These are phyloP conservation scores for Metschnikowia dekortorum DNA, from an alignment of 805 yeast species.

Conservation along the genomic window DNA sequence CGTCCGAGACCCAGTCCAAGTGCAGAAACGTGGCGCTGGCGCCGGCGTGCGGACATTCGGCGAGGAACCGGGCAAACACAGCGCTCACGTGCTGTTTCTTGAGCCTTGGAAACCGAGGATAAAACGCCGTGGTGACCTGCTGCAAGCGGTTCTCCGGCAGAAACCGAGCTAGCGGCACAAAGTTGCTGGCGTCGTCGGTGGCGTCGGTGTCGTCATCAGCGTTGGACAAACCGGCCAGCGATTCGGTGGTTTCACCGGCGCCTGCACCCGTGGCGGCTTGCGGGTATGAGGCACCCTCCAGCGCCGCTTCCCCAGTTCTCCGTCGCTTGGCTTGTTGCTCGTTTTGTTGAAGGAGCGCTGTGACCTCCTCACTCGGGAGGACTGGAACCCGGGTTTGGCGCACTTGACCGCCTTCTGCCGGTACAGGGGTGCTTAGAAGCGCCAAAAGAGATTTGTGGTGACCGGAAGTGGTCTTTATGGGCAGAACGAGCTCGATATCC, in stretches of 20 bases:
- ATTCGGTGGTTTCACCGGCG: not conserved
- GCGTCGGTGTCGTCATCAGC: conserved; percentile 11
- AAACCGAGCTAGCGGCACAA: conserved; percentile 25
- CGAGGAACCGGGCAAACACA: conserved; percentile 21
- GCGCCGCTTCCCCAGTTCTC: not conserved
- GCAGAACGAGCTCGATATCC: conserved; percentile 9
- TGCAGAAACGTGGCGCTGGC: conserved; percentile 30
- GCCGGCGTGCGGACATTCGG: conserved; percentile 4
- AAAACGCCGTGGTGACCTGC: conserved; percentile 30
- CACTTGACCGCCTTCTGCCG: not conserved
- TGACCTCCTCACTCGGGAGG: conserved; percentile 6
- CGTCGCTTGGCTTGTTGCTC: conserved; percentile 4
- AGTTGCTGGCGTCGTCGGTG: conserved; percentile 16
- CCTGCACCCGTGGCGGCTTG: too few relatives aligned
- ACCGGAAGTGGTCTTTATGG: conserved; percentile 7
- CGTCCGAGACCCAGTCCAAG: conserved; percentile 23
- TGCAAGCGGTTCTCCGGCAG: conserved; percentile 30
- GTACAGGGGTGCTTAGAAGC: conserved; percentile 1
- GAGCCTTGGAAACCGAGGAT: conserved; percentile 33
- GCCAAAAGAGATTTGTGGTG: conserved; percentile 9
- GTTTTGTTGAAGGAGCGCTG: conserved; percentile 6
- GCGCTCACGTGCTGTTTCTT: conserved; percentile 28
- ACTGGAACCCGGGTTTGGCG: conserved; percentile 10
- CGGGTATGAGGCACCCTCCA: not conserved
- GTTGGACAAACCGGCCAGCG: not conserved